These are phyloP conservation scores for Rheum nobile DNA, from an alignment of 148 eudicot genomes.

Conservation along the genomic window DNA sequence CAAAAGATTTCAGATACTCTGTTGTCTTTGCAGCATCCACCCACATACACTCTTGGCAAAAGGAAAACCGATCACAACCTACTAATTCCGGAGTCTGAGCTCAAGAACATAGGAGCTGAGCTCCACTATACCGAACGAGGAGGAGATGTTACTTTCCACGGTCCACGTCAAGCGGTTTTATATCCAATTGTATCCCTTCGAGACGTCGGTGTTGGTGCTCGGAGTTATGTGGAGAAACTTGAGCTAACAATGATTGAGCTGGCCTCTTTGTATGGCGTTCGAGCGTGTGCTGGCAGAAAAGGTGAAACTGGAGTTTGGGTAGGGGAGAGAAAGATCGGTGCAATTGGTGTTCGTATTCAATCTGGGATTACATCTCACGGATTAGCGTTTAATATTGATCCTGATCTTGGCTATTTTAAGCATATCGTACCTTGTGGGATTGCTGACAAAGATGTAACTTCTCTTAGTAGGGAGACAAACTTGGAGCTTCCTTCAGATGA, in stretches of 20 bases:
- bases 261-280: slow-evolving; percentile 59
- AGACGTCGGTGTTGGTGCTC: slow-evolving; percentile 73
- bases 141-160: slow-evolving; percentile 84
- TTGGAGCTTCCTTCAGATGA: too few species aligned
- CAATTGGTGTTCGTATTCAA: slow-evolving; percentile 82
- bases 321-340: slow-evolving; percentile 82
- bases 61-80: slow-evolving; percentile 74
- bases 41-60: slow-evolving; percentile 86
- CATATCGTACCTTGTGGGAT: too few species aligned
- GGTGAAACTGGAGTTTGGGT: too few species aligned
- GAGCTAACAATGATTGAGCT: slow-evolving; percentile 73
- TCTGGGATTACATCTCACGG: slow-evolving; percentile 79
- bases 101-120: slow-evolving; percentile 65
- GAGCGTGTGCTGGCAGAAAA: slow-evolving; percentile 45
- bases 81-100: slow-evolving; percentile 47
- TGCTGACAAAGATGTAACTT: too few species aligned
- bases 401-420: too few species aligned
- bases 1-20: slow-evolving; percentile 44
- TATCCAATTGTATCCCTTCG: slow-evolving; percentile 73
- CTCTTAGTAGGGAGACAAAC: too few species aligned
- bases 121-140: slow-evolving; percentile 87
- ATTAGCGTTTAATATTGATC: too few species aligned
- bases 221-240: slow-evolving; percentile 79
- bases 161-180: slow-evolving; percentile 64
- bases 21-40: slow-evolving; percentile 79